These are phyloP conservation scores for Crithidia brevicula DNA, from an alignment of 208 protist genomes.

Conservation along the genomic window DNA sequence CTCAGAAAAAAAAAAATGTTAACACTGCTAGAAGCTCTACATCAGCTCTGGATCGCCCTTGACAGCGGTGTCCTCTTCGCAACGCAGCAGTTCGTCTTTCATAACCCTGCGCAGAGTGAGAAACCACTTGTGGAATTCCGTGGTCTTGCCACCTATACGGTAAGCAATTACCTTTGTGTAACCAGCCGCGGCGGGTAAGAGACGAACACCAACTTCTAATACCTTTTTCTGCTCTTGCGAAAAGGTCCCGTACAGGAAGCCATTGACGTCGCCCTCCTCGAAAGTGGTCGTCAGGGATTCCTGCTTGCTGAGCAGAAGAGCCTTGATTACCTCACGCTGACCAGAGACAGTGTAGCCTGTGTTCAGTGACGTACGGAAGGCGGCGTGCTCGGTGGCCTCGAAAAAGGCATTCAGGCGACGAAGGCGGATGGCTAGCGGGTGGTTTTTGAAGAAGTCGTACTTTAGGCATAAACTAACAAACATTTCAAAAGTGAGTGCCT, in stretches of 20 bases:
- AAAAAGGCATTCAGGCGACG: slow-evolving; percentile 81
- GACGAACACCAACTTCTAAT: slow-evolving; percentile 73
- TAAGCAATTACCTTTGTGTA: slow-evolving; percentile 89
- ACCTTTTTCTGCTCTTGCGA: slow-evolving; percentile 52
- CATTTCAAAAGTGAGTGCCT: slow-evolving; percentile 76
- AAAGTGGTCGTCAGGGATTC: slow-evolving; percentile 65
- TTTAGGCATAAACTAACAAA: slow-evolving; percentile 79
- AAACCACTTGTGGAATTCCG: slow-evolving; percentile 85
- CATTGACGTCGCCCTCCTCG: slow-evolving; percentile 52
- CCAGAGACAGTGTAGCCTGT: slow-evolving; percentile 88
- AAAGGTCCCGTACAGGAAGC: slow-evolving; percentile 81
- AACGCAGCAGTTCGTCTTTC: slow-evolving; percentile 82
- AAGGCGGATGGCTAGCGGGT: slow-evolving; percentile 76
- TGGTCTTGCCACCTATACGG: slow-evolving; percentile 84
- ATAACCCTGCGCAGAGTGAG: slow-evolving; percentile 70
- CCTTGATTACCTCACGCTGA: slow-evolving; percentile 69
- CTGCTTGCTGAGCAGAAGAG: slow-evolving; percentile 63
- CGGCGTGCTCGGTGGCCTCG: slow-evolving; percentile 67
- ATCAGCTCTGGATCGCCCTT: slow-evolving; percentile 86
- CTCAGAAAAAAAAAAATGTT: not conserved
- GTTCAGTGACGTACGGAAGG: slow-evolving; percentile 62
- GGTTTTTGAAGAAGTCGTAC: slow-evolving; percentile 85
- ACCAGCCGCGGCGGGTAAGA: slow-evolving; percentile 60
- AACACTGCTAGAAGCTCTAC: slow-evolving; percentile 23
- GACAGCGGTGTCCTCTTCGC: slow-evolving; percentile 85